Evolutionary conservation across 192 early-diverging fungal genomes (phyloP).

Genomic region (Backusella mclennaniae): DNA sequence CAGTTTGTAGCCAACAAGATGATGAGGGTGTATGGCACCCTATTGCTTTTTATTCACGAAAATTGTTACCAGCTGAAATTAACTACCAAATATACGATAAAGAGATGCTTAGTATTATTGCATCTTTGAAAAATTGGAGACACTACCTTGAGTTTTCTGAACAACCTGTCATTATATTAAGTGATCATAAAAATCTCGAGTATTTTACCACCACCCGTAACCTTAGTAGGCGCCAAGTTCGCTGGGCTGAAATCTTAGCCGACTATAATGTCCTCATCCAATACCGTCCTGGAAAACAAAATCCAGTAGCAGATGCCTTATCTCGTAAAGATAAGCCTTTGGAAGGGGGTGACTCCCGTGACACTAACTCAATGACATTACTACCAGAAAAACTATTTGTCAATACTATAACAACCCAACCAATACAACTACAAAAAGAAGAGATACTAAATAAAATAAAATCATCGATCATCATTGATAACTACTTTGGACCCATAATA

Average conservation of each 20-base stretch:
- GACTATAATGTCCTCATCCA: background rate
- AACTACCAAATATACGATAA: conserved; percentile 47
- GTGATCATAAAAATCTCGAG: conserved; percentile 41
- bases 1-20: background rate
- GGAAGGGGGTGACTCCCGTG: background rate
- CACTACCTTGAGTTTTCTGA: conserved; percentile 35
- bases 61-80: conserved; percentile 23
- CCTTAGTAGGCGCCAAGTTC: conserved; percentile 39
- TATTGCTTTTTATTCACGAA: conserved; percentile 28
- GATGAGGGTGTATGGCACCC: conserved; percentile 24
- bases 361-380: background rate
- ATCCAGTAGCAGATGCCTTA: conserved; percentile 7
- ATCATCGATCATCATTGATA: background rate
- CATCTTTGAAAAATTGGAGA: conserved; percentile 26
- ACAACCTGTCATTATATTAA: conserved; percentile 9
- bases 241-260: conserved; percentile 19
- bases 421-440: background rate
- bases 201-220: conserved; percentile 29
- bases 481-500: no score
- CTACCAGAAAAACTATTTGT: no score
- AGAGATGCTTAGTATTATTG: conserved; percentile 40
- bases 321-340: conserved; percentile 2
- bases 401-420: background rate
- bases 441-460: background rate
- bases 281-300: background rate